phyloP scores from a whole-genome alignment of 306 rosid genomes.

The Benincasa hispida region DNA sequence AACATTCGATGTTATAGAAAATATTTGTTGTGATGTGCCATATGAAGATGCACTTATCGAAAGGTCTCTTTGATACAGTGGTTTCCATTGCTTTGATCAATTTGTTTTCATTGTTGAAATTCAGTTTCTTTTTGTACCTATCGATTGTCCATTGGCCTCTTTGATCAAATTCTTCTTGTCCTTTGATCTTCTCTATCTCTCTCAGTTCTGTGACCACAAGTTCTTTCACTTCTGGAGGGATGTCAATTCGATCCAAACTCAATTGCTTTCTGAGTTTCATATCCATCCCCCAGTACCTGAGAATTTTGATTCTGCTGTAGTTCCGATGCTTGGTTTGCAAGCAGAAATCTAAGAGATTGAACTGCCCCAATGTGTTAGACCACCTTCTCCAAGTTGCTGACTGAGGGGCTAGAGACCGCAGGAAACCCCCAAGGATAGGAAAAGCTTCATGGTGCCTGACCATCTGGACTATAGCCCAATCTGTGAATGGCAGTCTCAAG shows the following conservation, averaged over 20 bases:
- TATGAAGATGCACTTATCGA: conserved; percentile 47
- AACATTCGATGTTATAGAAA: conserved; percentile 20
- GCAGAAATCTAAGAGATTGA: conserved; percentile 46
- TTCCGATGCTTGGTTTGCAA: conserved; percentile 25
- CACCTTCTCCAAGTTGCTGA: conserved; percentile 42
- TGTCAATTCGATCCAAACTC: conserved; percentile 11
- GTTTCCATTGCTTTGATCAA: not conserved
- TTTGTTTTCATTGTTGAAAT: conserved; percentile 15
- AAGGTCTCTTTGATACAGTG: conserved; percentile 18
- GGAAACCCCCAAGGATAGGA: conserved; percentile 12
- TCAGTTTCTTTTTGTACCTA: conserved; percentile 20
- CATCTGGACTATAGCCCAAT: conserved; percentile 47
- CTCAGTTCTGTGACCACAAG: conserved; percentile 21
- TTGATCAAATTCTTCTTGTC: conserved; percentile 25
- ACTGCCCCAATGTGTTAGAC: conserved; percentile 45
- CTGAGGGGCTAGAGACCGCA: conserved; percentile 25
- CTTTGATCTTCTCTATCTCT: conserved; percentile 26
- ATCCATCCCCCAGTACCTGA: conserved; percentile 17
- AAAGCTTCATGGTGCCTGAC: conserved; percentile 28
- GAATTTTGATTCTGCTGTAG: conserved; percentile 17
- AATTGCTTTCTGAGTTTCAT: conserved; percentile 19
- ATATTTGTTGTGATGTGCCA: conserved; percentile 73
- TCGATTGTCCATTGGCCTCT: conserved; percentile 43
- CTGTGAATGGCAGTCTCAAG: conserved; percentile 33
- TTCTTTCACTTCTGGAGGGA: conserved; percentile 23